A percentile compares a stretch with the other conserved stretches of the same genome.
These are phyloP conservation scores for Sarocladium oryzae DNA, from an alignment of 2,329 filamentous ascomycete species.

Conservation along the genomic window DNA sequence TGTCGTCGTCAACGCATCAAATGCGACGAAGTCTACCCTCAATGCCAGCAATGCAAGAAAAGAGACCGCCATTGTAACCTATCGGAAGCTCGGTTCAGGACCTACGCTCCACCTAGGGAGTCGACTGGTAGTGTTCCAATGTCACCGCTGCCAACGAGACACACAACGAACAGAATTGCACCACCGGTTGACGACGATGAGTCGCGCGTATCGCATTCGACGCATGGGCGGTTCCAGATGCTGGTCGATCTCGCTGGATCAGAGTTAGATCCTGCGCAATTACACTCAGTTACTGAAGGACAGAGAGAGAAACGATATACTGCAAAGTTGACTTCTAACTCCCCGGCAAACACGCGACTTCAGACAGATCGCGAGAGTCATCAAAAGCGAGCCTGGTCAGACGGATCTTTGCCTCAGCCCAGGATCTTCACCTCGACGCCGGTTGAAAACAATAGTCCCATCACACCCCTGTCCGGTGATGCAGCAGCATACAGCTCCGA, in stretches of 20 bases:
- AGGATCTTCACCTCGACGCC: background rate
- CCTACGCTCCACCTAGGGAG: background rate
- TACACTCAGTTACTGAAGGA: background rate
- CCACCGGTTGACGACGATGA: background rate
- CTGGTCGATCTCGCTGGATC: background rate
- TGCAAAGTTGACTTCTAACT: background rate
- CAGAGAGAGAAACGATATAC: background rate
- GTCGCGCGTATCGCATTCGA: background rate
- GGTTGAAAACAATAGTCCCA: background rate
- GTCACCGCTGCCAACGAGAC: background rate
- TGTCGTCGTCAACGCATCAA: conserved; percentile 3
- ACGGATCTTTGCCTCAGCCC: background rate
- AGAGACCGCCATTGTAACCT: background rate
- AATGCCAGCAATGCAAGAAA: conserved; percentile 3
- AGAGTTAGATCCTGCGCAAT: background rate
- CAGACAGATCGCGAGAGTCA: background rate
- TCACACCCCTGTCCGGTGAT: background rate
- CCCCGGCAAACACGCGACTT: background rate
- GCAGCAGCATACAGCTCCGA: background rate
- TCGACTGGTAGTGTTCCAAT: background rate
- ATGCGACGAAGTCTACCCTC: conserved; percentile 2
- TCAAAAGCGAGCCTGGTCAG: background rate
- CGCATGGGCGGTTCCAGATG: background rate
- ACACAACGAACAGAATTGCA: background rate
- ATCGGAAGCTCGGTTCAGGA: background rate